Evolutionary conservation across 352 stramenopile genomes (phyloP), one percentile per base, ranked within the genome.

Genomic region (Pythium sukuiense): DNA sequence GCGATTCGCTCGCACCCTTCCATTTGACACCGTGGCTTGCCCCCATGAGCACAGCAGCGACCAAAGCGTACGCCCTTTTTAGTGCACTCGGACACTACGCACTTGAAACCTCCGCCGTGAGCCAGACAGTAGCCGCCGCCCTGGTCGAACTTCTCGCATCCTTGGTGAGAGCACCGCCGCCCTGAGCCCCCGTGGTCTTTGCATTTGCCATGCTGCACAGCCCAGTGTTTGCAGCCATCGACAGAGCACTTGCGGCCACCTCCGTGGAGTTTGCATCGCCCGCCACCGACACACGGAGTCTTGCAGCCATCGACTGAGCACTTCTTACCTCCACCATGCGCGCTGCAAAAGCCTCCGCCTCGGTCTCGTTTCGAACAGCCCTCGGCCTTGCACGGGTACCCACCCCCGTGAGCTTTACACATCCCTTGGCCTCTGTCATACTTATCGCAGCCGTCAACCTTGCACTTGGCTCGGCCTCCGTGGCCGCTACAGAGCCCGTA

Each of bases 21-120:
- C 16, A 92, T 71, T 2, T 69, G 70, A 46, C 86, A 95, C 5
- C 75, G 73, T 12, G 81, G 83, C 55, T 92, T 92, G 13, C 86
- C 86, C 14, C 86, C 86, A 50, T 95, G 86, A 11, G 81, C 83
- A 60, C 81, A 92, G 72, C 86, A 95, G 7, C 77, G 78, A 30
- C 82, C 82, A 61, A 87, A 90, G 45, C 84, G 83, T n/a, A 94
- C 83, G 71, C 89, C 81, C 54, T 92, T 95, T 76, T 95, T 95
- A 16, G 74, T 79, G 61, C 86, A 95, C 29, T 85, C 82, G 1
- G 81, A 70, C 20, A 88, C 76, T 6, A 73, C 79, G 55, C 86
- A 94, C 26, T 85, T 87, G 61, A 76, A 87, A 0, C 86, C 86
- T 2, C 86, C 86, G 43, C 86, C 86, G 46, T 94, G 86, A 29